A percentile compares a stretch with the other conserved stretches of the same genome.
Conservation (phyloP, 2,329 filamentous ascomycete genomes). For the Colletotrichum shisoi region DNA sequence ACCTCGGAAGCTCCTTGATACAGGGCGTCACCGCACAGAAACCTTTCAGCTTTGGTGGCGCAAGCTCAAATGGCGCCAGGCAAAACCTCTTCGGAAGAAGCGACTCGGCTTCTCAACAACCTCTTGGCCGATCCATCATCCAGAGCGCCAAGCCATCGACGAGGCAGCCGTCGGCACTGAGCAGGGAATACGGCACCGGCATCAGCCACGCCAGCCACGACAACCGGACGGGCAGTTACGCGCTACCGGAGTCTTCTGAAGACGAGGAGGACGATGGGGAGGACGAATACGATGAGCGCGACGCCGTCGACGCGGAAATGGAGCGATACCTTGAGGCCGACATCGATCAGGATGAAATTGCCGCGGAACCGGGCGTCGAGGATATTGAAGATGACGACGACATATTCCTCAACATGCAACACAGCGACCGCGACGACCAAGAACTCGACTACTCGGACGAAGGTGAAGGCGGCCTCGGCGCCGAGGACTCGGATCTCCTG, state of each 20-base stretch:
- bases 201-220: slow-evolving; percentile 24
- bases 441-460: slow-evolving; percentile 39
- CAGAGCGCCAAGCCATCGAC: slow-evolving; percentile 45
- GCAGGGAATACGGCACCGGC: slow-evolving; percentile 51
- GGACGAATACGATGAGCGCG: slow-evolving; percentile 44
- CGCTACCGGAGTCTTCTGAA: slow-evolving; percentile 46
- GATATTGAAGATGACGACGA: slow-evolving; percentile 56
- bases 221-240: slow-evolving; percentile 41
- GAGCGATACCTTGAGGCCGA: slow-evolving; percentile 50
- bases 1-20: slow-evolving; percentile 63
- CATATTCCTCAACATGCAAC: slow-evolving; percentile 60
- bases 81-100: slow-evolving; percentile 52
- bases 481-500: slow-evolving; percentile 60
- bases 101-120: slow-evolving; percentile 52
- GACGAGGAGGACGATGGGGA: slow-evolving; percentile 45
- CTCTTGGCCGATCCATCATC: slow-evolving; percentile 60
- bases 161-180: slow-evolving; percentile 61
- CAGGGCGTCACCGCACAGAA: slow-evolving; percentile 53
- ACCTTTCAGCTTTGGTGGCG: slow-evolving; percentile 51
- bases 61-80: slow-evolving; percentile 45
- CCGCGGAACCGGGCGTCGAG: slow-evolving; percentile 51
- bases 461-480: slow-evolving; percentile 41
- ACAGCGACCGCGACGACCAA: slow-evolving; percentile 46
- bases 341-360: slow-evolving; percentile 47
- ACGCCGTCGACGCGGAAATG: slow-evolving; percentile 48